These are phyloP conservation scores for Inga laurina DNA, from an alignment of 306 rosid genomes.

Conservation along the genomic window DNA sequence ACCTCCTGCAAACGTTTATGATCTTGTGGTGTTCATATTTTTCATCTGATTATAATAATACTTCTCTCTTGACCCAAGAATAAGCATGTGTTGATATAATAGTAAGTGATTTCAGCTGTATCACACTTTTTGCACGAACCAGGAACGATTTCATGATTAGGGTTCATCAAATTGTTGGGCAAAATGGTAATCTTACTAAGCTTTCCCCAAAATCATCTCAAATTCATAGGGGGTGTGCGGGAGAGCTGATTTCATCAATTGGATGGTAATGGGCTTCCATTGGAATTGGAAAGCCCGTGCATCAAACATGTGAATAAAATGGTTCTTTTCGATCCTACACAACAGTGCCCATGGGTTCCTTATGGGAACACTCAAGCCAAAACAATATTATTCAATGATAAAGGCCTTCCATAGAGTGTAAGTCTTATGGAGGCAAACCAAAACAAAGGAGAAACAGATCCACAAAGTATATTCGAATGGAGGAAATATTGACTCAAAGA, in stretches of 20 bases:
- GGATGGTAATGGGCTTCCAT: not conserved
- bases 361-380: too few relatives aligned
- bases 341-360: not conserved
- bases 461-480: too few relatives aligned
- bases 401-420: too few relatives aligned
- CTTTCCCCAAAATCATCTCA: not conserved
- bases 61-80: not conserved
- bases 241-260: not conserved
- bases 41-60: not conserved
- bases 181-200: not conserved
- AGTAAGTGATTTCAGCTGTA: not conserved
- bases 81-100: not conserved
- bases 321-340: not conserved
- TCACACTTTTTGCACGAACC: not conserved
- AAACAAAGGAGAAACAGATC: too few relatives aligned
- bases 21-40: not conserved
- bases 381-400: too few relatives aligned
- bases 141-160: not conserved
- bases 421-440: too few relatives aligned
- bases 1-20: not conserved
- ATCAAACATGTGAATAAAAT: not conserved
- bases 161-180: not conserved
- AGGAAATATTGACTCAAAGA: too few relatives aligned
- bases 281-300: not conserved
- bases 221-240: not conserved